Evolutionary conservation across 768 basidiomycete species (phyloP).

Genomic region (Mycena filopes): DNA sequence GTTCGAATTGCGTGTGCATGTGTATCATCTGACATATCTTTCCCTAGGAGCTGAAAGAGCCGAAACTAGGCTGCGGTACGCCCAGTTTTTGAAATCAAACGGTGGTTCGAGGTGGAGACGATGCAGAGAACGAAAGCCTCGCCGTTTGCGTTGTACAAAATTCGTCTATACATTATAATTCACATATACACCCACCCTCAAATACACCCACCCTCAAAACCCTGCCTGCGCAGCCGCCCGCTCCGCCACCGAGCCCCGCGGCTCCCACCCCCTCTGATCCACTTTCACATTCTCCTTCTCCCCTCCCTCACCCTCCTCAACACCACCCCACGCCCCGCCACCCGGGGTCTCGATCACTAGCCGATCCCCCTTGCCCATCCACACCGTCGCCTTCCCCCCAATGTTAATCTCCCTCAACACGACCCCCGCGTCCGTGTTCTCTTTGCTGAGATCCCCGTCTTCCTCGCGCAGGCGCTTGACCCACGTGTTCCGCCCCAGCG

Average conservation of each 20-base stretch:
- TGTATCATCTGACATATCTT: too few species aligned
- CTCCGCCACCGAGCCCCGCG: conserved; percentile 77
- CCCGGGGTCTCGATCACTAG: conserved; percentile 90
- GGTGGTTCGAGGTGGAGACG: too few species aligned
- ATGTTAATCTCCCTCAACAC: conserved; percentile 78
- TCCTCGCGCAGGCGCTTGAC: conserved; percentile 72
- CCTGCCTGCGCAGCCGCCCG: conserved; percentile 70
- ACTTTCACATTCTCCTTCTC: conserved; percentile 31
- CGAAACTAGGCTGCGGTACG: too few species aligned
- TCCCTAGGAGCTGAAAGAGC: too few species aligned
- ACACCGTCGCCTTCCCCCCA: conserved; percentile 87
- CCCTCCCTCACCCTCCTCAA: conserved; percentile 37
- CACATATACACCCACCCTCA: not conserved
- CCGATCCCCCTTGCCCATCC: conserved; percentile 89
- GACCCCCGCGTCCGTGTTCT: conserved; percentile 39
- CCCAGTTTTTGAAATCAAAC: too few species aligned
- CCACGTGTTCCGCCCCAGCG: conserved; percentile 88
- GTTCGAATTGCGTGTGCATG: too few species aligned
- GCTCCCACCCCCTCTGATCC: conserved; percentile 67
- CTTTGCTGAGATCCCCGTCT: conserved; percentile 72
- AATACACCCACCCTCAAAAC: conserved; percentile 52
- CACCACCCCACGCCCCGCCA: conserved; percentile 85
- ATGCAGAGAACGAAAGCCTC: too few species aligned
- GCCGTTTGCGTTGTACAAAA: too few species aligned
- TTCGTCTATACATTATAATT: not conserved